Evolutionary conservation across 2,329 filamentous ascomycete species (phyloP).

Genomic region (Penicillium italicum): DNA sequence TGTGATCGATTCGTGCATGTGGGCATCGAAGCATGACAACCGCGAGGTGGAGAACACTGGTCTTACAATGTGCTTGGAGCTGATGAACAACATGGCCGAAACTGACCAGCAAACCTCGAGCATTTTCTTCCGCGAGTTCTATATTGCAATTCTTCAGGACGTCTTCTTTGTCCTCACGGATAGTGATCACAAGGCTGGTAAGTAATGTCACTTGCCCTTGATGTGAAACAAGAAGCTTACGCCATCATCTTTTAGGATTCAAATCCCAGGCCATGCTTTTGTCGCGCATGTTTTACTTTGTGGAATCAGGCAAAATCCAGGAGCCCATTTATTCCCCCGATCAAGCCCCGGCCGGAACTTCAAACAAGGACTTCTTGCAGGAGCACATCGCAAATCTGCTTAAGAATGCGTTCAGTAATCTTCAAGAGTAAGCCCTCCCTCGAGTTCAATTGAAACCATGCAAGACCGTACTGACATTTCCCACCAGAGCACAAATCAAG

Average conservation of each 20-base stretch:
- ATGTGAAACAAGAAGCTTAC: not conserved
- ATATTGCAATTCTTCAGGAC: constrained; percentile 90
- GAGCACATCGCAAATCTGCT: constrained; percentile 83
- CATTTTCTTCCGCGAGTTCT: constrained; percentile 97
- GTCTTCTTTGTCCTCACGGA: constrained; percentile 98
- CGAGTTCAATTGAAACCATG: not conserved
- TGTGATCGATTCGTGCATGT: constrained; percentile 98
- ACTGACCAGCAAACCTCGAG: constrained; percentile 81
- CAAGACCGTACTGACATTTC: constrained; percentile 10
- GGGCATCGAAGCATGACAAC: constrained; percentile 99
- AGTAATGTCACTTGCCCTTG: constrained; percentile 14
- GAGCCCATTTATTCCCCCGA: constrained; percentile 85
- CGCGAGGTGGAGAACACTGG: constrained; percentile 94
- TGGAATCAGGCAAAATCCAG: constrained; percentile 84
- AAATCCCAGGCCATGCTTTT: constrained; percentile 94
- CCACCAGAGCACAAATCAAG: constrained; percentile 71
- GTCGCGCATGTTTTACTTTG: constrained; percentile 93
- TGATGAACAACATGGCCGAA: constrained; percentile 96
- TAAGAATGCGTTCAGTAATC: constrained; percentile 86
- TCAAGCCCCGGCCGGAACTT: constrained; percentile 76
- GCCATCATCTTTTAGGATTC: constrained; percentile 57
- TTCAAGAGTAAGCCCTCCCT: constrained; percentile 68
- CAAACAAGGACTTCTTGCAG: constrained; percentile 85
- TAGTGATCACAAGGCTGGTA: constrained; percentile 90
- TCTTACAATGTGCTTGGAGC: constrained; percentile 94